phyloP scores from a whole-genome alignment of 2,329 filamentous ascomycete genomes.

The Alternaria atra region DNA sequence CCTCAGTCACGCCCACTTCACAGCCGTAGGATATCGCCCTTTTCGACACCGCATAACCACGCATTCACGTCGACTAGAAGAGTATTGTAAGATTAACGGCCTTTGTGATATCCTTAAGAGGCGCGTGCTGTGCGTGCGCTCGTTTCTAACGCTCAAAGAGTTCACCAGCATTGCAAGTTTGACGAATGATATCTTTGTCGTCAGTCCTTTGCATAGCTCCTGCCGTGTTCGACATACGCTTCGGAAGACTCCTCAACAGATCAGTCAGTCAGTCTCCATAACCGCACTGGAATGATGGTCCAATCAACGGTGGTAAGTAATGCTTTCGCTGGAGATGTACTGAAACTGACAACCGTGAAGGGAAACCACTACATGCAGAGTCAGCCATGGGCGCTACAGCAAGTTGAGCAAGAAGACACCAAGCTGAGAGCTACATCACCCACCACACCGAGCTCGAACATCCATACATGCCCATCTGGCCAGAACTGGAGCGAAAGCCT shows the following conservation, averaged over 20 bases:
- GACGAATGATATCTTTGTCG: conserved; percentile 7
- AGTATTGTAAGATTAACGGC: conserved; percentile 18
- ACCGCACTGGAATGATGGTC: conserved; percentile 19
- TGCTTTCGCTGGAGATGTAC: neutral
- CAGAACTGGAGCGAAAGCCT: conserved; percentile 8
- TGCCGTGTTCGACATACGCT: conserved; percentile 8
- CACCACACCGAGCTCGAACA: neutral
- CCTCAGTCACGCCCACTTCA: conserved; percentile 30
- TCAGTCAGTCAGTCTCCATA: neutral
- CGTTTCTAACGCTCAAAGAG: conserved; percentile 27
- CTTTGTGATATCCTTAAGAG: conserved; percentile 13
- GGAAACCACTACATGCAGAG: conserved; percentile 17
- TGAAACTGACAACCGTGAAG: conserved; percentile 15
- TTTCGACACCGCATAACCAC: neutral
- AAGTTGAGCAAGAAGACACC: conserved; percentile 8
- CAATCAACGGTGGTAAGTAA: conserved; percentile 28
- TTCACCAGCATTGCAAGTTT: conserved; percentile 9
- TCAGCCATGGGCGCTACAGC: conserved; percentile 18
- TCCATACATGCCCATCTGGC: neutral
- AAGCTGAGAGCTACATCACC: neutral
- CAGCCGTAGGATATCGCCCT: neutral
- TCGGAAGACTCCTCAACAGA: conserved; percentile 2
- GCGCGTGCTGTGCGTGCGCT: conserved; percentile 7
- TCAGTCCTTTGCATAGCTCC: conserved; percentile 8
- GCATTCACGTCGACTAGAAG: conserved; percentile 20